Evolutionary conservation across 805 yeast species (phyloP).

Genomic region (Saccharomyces eubayanus): DNA sequence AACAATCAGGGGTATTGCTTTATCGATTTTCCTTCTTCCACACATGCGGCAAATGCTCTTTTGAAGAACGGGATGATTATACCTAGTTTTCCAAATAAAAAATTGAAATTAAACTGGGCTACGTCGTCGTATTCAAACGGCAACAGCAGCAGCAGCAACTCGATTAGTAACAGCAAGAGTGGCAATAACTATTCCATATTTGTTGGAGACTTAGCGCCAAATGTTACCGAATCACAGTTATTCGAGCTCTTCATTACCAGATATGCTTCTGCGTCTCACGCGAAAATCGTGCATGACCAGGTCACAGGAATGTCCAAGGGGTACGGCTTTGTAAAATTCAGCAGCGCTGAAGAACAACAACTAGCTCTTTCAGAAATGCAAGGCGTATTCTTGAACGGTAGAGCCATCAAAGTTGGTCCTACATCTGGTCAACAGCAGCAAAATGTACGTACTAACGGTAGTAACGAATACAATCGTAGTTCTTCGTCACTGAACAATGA

Average conservation of each 20-base stretch:
- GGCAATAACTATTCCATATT: conserved; percentile 56
- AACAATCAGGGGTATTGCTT: conserved; percentile 72
- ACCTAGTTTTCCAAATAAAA: conserved; percentile 47
- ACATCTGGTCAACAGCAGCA: conserved; percentile 29
- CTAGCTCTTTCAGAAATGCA: conserved; percentile 75
- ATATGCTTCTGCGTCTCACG: conserved; percentile 67
- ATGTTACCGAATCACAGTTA: conserved; percentile 58
- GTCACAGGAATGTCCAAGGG: conserved; percentile 66
- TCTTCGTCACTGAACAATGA: background rate
- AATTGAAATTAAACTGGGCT: conserved; percentile 76
- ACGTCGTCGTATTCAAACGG: conserved; percentile 23
- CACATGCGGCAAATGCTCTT: conserved; percentile 58
- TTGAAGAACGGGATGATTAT: conserved; percentile 59
- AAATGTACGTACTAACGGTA: background rate
- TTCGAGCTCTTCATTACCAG: conserved; percentile 58
- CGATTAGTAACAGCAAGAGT: conserved; percentile 1
- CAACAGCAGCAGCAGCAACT: background rate
- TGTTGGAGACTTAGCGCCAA: conserved; percentile 77
- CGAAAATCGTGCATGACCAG: conserved; percentile 71
- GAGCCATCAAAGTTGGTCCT: conserved; percentile 70
- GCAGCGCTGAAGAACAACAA: conserved; percentile 56
- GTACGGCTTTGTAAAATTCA: conserved; percentile 82
- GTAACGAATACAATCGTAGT: background rate
- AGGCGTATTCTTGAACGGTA: conserved; percentile 59
- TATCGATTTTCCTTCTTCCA: conserved; percentile 56